phyloP scores from a whole-genome alignment of 805 yeast genomes.

The Kregervanrija pseudodelftensis region DNA sequence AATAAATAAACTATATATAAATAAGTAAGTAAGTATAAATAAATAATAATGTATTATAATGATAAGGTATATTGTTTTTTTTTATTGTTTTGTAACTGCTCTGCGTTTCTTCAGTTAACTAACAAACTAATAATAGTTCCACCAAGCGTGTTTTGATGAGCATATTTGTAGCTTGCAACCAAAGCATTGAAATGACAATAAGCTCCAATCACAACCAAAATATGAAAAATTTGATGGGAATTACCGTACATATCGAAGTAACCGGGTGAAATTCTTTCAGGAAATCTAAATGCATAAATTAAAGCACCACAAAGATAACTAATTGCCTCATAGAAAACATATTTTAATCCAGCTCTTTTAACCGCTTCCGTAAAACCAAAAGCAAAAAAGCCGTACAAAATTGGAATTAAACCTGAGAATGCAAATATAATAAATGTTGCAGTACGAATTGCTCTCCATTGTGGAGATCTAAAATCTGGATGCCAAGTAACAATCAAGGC shows the following conservation, averaged over 20 bases:
- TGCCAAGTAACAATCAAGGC: conserved; percentile 61
- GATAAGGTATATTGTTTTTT: too few species aligned
- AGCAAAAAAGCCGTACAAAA: conserved; percentile 40
- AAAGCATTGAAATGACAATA: conserved; percentile 65
- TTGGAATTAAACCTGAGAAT: conserved; percentile 66
- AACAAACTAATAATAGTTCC: neutral
- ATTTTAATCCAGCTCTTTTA: conserved; percentile 46
- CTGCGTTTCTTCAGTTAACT: too few species aligned
- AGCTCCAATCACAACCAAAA: conserved; percentile 72
- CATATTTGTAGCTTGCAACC: conserved; percentile 44
- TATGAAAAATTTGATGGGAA: conserved; percentile 81
- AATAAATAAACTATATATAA: neutral
- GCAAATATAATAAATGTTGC: conserved; percentile 76
- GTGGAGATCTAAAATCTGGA: conserved; percentile 58
- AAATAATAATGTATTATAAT: neutral
- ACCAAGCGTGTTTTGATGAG: conserved; percentile 27
- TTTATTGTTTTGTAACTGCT: too few species aligned
- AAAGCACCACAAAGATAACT: conserved; percentile 76
- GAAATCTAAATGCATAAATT: conserved; percentile 70
- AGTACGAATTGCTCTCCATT: conserved; percentile 74
- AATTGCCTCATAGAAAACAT: conserved; percentile 63
- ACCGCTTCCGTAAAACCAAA: conserved; percentile 46
- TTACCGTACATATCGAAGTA: conserved; percentile 65
- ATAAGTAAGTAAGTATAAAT: neutral
- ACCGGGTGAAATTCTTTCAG: conserved; percentile 65